These are phyloP conservation scores for Leishmania amazonensis DNA, from an alignment of 208 protist species.

Conservation along the genomic window DNA sequence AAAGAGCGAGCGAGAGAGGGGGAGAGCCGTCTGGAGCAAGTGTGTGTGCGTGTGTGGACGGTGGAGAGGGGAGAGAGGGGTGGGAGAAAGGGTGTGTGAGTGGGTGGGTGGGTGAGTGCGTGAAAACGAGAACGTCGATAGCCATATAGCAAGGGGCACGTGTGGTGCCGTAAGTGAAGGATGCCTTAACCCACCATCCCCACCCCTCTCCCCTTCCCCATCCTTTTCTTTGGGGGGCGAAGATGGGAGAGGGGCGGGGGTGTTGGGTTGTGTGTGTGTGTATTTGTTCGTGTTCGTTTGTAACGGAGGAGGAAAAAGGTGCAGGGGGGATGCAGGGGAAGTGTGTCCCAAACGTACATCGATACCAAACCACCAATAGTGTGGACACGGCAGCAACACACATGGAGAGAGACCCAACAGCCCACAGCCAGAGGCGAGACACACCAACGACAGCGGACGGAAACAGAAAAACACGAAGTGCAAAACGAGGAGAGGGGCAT, in stretches of 20 bases:
- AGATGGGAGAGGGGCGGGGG: background rate
- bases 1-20: background rate
- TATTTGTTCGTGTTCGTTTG: background rate
- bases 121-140: background rate
- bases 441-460: background rate
- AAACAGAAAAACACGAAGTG: background rate
- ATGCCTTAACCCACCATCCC: no score
- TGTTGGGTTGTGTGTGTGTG: no score
- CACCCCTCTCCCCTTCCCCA: background rate
- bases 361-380: background rate
- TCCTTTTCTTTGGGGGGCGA: background rate
- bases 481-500: background rate
- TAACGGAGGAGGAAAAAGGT: background rate
- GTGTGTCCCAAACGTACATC: background rate
- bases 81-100: no score
- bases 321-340: background rate
- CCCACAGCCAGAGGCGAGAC: background rate
- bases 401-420: background rate
- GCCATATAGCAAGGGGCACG: background rate
- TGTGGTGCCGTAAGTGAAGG: background rate
- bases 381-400: background rate
- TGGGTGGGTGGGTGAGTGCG: no score
- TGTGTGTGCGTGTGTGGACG: background rate
- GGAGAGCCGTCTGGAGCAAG: background rate
- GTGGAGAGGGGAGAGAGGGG: background rate